These are phyloP conservation scores for Vitis hybrid DNA, from an alignment of 177 flowering plant species.

Conservation along the genomic window DNA sequence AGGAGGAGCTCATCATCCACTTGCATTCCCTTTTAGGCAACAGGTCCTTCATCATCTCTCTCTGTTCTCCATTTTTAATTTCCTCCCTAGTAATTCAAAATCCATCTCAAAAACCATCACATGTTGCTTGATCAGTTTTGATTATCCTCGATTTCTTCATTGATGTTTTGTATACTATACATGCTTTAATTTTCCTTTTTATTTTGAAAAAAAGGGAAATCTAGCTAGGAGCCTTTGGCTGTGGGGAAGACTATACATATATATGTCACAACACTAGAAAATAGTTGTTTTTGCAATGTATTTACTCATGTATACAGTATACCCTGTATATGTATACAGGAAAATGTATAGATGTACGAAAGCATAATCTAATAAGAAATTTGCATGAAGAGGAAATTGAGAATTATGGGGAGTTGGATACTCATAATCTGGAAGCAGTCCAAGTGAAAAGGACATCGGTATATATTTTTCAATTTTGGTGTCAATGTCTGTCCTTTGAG, in stretches of 20 bases:
- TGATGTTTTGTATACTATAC: too few relatives aligned
- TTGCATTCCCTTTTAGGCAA: constrained; percentile 76
- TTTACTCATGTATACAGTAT: too few relatives aligned
- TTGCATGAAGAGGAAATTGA: neutral
- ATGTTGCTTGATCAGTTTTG: neutral
- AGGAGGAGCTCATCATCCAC: constrained; percentile 70
- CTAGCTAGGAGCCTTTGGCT: too few relatives aligned
- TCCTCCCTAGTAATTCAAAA: too few relatives aligned
- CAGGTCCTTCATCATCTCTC: constrained; percentile 41
- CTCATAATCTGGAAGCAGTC: neutral
- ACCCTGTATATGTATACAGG: neutral
- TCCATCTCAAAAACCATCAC: too few relatives aligned
- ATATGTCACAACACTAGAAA: too few relatives aligned
- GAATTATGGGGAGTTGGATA: neutral
- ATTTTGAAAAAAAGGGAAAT: neutral
- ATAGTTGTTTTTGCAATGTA: too few relatives aligned
- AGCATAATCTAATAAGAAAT: neutral
- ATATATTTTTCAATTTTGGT: neutral
- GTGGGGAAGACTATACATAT: too few relatives aligned
- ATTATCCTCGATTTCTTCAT: too few relatives aligned
- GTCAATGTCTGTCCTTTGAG: constrained; percentile 20
- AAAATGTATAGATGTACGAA: neutral
- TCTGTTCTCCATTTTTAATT: neutral
- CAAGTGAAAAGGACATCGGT: constrained; percentile 14
- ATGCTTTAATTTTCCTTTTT: neutral